A percentile compares a stretch with the other conserved stretches of the same genome.
These are phyloP conservation scores for Cubamyces lactineus DNA, from an alignment of 768 basidiomycete species.

Conservation along the genomic window DNA sequence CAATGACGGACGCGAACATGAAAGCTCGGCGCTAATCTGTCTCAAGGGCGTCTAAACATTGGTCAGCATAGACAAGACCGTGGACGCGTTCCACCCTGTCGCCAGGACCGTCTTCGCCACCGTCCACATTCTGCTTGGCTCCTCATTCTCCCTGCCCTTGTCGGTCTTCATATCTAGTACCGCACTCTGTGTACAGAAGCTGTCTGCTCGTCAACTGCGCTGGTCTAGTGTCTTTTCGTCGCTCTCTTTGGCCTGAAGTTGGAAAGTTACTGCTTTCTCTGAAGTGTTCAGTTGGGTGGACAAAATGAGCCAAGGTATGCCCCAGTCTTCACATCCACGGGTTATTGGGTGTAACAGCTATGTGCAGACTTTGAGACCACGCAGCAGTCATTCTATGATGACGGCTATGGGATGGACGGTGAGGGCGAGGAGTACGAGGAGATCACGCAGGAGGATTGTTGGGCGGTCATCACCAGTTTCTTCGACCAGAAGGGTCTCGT, in stretches of 20 bases:
- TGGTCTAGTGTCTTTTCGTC: background rate
- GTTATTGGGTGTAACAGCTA: no score
- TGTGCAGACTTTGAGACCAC: constrained; percentile 29
- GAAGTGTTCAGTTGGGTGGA: background rate
- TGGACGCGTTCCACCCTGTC: constrained; percentile 10
- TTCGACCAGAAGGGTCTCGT: constrained; percentile 98
- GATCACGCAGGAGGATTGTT: constrained; percentile 92
- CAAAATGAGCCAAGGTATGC: constrained; percentile 24
- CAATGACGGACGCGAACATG: no score
- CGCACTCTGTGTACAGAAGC: background rate
- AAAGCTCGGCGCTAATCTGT: no score
- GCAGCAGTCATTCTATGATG: constrained; percentile 49
- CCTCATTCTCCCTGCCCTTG: background rate
- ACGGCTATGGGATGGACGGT: constrained; percentile 56
- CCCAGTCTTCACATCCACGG: no score
- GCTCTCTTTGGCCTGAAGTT: background rate
- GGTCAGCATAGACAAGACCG: constrained; percentile 18
- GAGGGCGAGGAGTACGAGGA: constrained; percentile 66
- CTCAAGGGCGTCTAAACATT: constrained; percentile 12
- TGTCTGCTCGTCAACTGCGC: background rate
- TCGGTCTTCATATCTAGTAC: background rate
- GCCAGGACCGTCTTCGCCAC: constrained; percentile 12
- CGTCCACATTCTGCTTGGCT: constrained; percentile 7
- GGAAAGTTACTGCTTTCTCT: background rate
- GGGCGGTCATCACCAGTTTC: constrained; percentile 95